Evolutionary conservation across 2,329 filamentous ascomycete genomes (phyloP), one percentile per base, ranked within the genome.

Genomic region (Stagonosporopsis chrysanthemi): DNA sequence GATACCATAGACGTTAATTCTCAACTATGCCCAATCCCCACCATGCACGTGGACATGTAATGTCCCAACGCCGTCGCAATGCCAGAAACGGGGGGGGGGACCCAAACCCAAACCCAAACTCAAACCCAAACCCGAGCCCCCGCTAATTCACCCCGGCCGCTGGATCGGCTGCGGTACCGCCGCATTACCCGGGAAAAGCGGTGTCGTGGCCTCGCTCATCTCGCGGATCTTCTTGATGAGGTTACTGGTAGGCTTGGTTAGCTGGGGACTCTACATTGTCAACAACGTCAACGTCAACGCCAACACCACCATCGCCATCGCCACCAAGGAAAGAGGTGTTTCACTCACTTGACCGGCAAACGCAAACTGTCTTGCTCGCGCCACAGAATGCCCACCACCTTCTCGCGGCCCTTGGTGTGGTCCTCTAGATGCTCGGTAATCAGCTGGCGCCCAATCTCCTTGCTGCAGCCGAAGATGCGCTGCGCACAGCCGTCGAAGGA

Each of bases 401-500:
- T 81, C 73, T 82, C 78, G 15, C 83, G 77, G 56, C 85, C 83
- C 47, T 81, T 78, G 38, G 86, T 83, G 67, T 91, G 89, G 49
- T 84, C 78, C 36, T 79, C 79, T 61, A 88, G 83, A 68, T 92
- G 89, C 44, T 83, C 78, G 17, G 79, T 80, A 42, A 91, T 88
- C 9, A 84, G 75, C 4, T 80, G 76, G 56, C 85, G 82, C 23
- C 84, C 84, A 0, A 82, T 79, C 3, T 82, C 75, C 39, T 83
- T 80, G 41, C 86, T 83, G n/a, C 85, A 86, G 2, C 82, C 82
- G 59, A 87, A 87, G 11, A 91, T 85, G 38, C 87, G 81, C 64
- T 87, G 87, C 35, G 77, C 77, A 67, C 89, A 92, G 23, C 83
- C 86, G 11, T 86, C 84, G 59, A 88, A 81, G 4, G 83, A 82